A percentile compares a stretch with the other conserved stretches of the same genome.
These are phyloP conservation scores for Cryptococcus sp. DNA, from an alignment of 1,284 basidiomycete species.

Conservation along the genomic window DNA sequence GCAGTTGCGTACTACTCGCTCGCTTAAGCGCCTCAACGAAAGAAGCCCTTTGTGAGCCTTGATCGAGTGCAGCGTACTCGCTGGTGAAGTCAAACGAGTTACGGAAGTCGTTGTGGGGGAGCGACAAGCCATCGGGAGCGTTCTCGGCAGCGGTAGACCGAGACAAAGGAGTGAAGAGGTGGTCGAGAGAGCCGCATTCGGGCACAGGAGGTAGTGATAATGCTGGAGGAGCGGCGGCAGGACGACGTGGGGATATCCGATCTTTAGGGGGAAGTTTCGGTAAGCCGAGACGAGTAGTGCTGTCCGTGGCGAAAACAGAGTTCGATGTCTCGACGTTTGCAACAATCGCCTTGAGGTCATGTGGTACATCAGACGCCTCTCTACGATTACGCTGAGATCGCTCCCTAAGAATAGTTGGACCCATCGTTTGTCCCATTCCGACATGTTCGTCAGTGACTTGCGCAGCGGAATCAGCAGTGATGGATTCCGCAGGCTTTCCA, in stretches of 20 bases:
- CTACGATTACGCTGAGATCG: conserved; percentile 8
- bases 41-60: conserved; percentile 66
- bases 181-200: not conserved
- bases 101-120: conserved; percentile 48
- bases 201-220: conserved; percentile 12
- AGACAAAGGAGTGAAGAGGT: not conserved
- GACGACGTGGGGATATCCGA: conserved; percentile 21
- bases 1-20: conserved; percentile 21
- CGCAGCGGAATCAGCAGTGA: conserved; percentile 2
- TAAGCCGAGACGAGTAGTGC: not conserved
- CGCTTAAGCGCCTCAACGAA: conserved; percentile 64
- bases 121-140: conserved; percentile 13
- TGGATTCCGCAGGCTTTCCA: conserved; percentile 1
- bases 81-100: conserved; percentile 83
- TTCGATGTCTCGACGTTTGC: conserved; percentile 3
- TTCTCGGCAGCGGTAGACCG: conserved; percentile 12
- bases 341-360: conserved; percentile 27
- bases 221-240: conserved; percentile 22
- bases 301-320: not conserved
- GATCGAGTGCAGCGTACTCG: conserved; percentile 69
- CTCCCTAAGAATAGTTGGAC: conserved; percentile 7
- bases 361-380: conserved; percentile 22
- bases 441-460: conserved; percentile 16
- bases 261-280: not conserved
- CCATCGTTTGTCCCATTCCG: conserved; percentile 17